Evolutionary conservation across 2,329 filamentous ascomycete genomes (phyloP), one percentile per base, ranked within the genome.

Genomic region (Teratosphaeria nubilosa): DNA sequence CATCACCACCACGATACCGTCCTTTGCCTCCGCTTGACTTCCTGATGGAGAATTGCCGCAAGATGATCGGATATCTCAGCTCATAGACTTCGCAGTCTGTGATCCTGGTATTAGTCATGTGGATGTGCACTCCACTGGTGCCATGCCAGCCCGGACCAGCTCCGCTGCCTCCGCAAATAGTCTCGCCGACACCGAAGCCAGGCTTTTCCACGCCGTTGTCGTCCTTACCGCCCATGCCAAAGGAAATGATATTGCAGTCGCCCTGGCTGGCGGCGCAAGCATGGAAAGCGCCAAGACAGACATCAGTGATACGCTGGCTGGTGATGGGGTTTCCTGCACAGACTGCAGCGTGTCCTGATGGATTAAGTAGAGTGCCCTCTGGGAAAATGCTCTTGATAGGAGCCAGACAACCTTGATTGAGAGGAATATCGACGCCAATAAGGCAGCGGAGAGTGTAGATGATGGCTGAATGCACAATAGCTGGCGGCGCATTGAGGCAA

Each of bases 371-470:
- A 3, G 60, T 66, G 22, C 64, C 61, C 32, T 69, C 58, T 2
- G 70, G 70, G 10, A 69, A 63, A 1, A 59, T 63, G 51, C 70
- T 61, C 2, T 62, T 64, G 50, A 69, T 61, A 0, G 70, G 66
- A 1, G 59, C 58, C 0, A 72, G 64, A 55, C 69, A 71, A n/a
- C 70, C 70, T 57, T 72, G 65, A 50, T 72, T 72, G 82, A 86
- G n/a, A 90, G 70, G 70, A 30, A 73, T 72, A 45, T 72, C 65
- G 7, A 62, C 58, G 31, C 64, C 61, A 51, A 73, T 68, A 22
- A 73, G 65, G 14, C 63, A 65, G 30, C 70, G 66, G 1, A 73
- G 63, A 22, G 54, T 62, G 56, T 72, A 74, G 52, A 70, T 69
- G 24, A 74, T 69, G 5, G 68, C 72, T 1, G 69, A 73, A 55